phyloP scores from a whole-genome alignment of 345 rosid species.

The Mercurialis annua region DNA sequence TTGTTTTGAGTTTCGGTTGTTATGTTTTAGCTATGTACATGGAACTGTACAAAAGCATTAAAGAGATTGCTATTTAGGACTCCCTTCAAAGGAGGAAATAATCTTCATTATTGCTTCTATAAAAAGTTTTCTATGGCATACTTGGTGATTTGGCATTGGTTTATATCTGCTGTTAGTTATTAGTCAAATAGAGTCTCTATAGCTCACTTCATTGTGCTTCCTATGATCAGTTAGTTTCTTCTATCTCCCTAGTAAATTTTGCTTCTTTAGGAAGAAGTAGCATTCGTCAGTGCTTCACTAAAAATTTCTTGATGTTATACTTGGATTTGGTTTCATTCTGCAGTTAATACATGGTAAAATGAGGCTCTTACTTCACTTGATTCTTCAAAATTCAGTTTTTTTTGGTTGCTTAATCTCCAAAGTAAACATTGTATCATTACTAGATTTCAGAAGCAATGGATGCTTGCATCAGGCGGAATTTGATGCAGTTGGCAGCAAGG shows the following conservation, averaged over 20 bases:
- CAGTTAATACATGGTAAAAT: not conserved
- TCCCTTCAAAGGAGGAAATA: not conserved
- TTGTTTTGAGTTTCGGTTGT: not conserved
- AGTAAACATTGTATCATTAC: conserved; percentile 22
- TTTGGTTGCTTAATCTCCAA: conserved; percentile 13
- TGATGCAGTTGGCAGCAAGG: conserved; percentile 60
- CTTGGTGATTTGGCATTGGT: not conserved
- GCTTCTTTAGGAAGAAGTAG: not conserved
- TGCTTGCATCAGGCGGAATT: conserved; percentile 62
- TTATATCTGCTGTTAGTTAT: not conserved
- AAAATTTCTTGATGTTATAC: not conserved
- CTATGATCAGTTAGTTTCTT: conserved; percentile 10
- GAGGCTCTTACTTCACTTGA: not conserved
- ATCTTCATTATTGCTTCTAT: not conserved
- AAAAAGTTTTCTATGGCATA: not conserved
- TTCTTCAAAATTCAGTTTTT: conserved; percentile 4
- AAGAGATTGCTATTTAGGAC: not conserved
- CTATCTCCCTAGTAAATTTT: conserved; percentile 21
- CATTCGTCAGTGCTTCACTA: not conserved
- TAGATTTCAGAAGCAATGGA: conserved; percentile 92
- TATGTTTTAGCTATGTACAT: not conserved
- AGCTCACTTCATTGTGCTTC: not conserved
- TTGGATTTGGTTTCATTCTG: not conserved
- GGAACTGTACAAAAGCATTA: not conserved
- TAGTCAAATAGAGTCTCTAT: not conserved